Conservation (phyloP, 345 rosid species). For the Gossypium turneri region DNA sequence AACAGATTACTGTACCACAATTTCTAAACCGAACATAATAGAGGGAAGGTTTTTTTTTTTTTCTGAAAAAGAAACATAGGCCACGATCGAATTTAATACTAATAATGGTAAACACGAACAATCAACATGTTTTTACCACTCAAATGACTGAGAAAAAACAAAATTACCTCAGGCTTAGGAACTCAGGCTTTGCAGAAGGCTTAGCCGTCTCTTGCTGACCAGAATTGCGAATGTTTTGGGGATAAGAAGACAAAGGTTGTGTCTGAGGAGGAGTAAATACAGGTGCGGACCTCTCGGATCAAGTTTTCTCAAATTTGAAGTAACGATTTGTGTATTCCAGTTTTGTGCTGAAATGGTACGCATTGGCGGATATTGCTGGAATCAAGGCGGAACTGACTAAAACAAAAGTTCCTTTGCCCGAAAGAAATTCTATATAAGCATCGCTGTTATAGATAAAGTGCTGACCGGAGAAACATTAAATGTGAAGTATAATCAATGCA, state of each 20-base stretch:
- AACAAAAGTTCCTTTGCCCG: too few relatives aligned
- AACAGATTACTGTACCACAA: not conserved
- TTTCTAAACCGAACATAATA: not conserved
- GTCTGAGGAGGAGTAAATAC: slow-evolving; percentile 95
- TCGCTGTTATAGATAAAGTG: too few relatives aligned
- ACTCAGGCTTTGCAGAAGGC: slow-evolving; percentile 77
- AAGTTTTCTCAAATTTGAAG: too few relatives aligned
- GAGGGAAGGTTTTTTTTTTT: not conserved
- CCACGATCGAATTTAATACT: not conserved
- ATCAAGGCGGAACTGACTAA: too few relatives aligned
- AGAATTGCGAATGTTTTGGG: slow-evolving; percentile 65
- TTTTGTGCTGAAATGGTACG: too few relatives aligned
- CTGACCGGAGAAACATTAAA: too few relatives aligned
- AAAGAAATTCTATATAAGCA: too few relatives aligned
- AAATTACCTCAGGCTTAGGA: slow-evolving; percentile 79
- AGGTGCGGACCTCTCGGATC: slow-evolving; percentile 85
- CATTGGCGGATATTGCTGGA: too few relatives aligned
- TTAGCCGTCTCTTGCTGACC: slow-evolving; percentile 58
- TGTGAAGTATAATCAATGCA: too few relatives aligned
- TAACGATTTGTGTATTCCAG: too few relatives aligned
- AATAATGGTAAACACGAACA: not conserved
- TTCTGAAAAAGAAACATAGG: not conserved
- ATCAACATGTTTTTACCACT: slow-evolving; percentile 3
- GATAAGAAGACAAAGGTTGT: slow-evolving; percentile 79
- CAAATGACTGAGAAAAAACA: slow-evolving; percentile 7